A percentile compares a stretch with the other conserved stretches of the same genome.
These are phyloP conservation scores for Kwoniella mangroviensis DNA, from an alignment of 768 basidiomycete species.

Conservation along the genomic window DNA sequence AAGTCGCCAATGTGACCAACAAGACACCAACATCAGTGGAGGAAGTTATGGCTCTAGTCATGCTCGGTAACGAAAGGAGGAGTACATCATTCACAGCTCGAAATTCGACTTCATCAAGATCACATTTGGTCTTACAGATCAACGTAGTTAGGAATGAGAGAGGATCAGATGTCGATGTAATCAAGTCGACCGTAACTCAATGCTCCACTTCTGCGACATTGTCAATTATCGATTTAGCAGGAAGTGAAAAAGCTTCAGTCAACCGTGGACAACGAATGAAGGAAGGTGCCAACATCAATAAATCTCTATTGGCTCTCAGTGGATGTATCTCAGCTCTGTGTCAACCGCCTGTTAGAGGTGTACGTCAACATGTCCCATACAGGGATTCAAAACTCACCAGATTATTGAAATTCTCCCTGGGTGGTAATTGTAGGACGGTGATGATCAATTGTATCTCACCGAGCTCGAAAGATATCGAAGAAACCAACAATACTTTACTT, in stretches of 20 bases:
- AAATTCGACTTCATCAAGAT: constrained; percentile 94
- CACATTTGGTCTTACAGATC: constrained; percentile 95
- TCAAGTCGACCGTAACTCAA: constrained; percentile 69
- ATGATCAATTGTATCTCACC: constrained; percentile 99
- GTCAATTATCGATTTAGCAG: constrained; percentile 97
- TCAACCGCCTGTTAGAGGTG: constrained; percentile 70
- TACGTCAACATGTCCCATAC: constrained; percentile 88
- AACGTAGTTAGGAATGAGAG: constrained; percentile 86
- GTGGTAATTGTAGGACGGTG: constrained; percentile 98
- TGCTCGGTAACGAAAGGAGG: constrained; percentile 82
- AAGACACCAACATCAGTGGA: constrained; percentile 79
- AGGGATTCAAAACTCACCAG: constrained; percentile 98
- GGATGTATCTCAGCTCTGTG: constrained; percentile 99
- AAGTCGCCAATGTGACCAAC: constrained; percentile 83
- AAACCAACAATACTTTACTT: constrained; percentile 96
- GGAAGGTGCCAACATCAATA: constrained; percentile 99
- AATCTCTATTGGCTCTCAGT: constrained; percentile 92
- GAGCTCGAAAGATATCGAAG: constrained; percentile 93
- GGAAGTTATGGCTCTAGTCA: constrained; percentile 91
- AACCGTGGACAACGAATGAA: constrained; percentile 99
- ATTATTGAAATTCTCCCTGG: constrained; percentile 93
- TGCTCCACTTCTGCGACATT: constrained; percentile 69
- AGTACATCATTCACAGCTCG: constrained; percentile 95
- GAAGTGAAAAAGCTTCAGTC: constrained; percentile 94
- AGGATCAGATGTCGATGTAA: constrained; percentile 71